Base-by-base conservation (phyloP, 139 green algal genomes). In the Chlamydomonas sp. region DNA sequence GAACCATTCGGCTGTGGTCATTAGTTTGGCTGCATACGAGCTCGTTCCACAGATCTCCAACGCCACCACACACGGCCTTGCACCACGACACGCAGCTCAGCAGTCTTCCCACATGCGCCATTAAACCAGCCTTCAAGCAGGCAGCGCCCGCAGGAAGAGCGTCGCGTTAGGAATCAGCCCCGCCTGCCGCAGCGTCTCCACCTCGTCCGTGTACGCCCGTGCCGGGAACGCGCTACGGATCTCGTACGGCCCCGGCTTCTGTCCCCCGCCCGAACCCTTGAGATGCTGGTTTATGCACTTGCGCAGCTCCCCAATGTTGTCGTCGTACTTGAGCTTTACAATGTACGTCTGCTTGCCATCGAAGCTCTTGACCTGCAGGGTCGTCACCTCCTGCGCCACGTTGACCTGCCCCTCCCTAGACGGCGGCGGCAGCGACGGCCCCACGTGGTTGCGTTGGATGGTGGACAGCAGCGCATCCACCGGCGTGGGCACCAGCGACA, bases 271-370 rank as follows among this genome's bases (percentile, higher is more conserved):
- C 10, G 10, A 10, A 14, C 10, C 64, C 59, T 88, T 88, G 31
- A 59, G 75, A 3, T 91, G 80, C 61, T 95, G 91, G 64, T 94
- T 81, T 16, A 94, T 89, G 72, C 67, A 89, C 4, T 83, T 61
- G 1, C 91, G 78, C 78, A 96, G 86, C 2, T n/a, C 77, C n/a
- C 69, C 85, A 5, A 95, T 86, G 0, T 82, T 94, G 80, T 92
- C 91, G 12, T 90, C 87, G 72, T 91, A 93, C 61, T 89, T 64
- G 12, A 95, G 18, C 88, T 90, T 93, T 5, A 96, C 14, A 14
- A 95, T 92, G 77, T 91, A 92, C 20, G 88, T 95, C 81, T 93
- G 90, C 84, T 91, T 87, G 17, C 93, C 93, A 68, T 95, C 90
- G 75, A 93, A 84, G 75, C 85, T 93, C 81, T 95, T 95, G 59